Evolutionary conservation across 805 yeast species (phyloP).

Genomic region (Kodamaea hsintzibuensis): DNA sequence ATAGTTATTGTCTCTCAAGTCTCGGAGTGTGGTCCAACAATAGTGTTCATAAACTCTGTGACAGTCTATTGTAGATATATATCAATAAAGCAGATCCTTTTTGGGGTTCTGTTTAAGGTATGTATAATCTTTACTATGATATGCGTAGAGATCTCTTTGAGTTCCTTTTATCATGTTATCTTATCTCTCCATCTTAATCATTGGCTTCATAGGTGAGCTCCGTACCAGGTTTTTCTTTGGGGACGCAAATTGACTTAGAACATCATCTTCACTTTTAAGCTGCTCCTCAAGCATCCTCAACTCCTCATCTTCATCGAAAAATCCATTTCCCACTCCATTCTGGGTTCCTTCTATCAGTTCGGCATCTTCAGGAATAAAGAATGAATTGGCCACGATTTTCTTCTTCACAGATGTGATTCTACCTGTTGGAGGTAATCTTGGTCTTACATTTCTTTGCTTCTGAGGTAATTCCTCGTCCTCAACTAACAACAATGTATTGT

Average conservation of each 20-base stretch:
- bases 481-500: slow-evolving; percentile 38
- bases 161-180: background rate
- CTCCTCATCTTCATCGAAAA: slow-evolving; percentile 9
- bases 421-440: slow-evolving; percentile 90
- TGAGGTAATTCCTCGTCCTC: slow-evolving; percentile 88
- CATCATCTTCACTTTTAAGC: slow-evolving; percentile 8
- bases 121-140: background rate
- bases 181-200: background rate
- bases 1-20: background rate
- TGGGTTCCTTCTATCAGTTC: background rate
- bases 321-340: background rate
- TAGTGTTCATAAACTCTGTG: no score
- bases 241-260: slow-evolving; percentile 7
- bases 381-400: slow-evolving; percentile 54
- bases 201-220: background rate
- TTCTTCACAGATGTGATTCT: slow-evolving; percentile 73
- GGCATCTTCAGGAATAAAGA: slow-evolving; percentile 31
- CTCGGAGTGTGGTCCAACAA: background rate
- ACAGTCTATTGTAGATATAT: no score
- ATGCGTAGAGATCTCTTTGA: background rate
- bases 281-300: slow-evolving; percentile 7
- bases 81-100: no score
- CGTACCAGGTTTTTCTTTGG: slow-evolving; percentile 7
- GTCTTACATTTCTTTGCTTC: slow-evolving; percentile 70
- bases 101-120: no score